Evolutionary conservation across 2,329 filamentous ascomycete species (phyloP).

Genomic region (Xylariaceae sp.): DNA sequence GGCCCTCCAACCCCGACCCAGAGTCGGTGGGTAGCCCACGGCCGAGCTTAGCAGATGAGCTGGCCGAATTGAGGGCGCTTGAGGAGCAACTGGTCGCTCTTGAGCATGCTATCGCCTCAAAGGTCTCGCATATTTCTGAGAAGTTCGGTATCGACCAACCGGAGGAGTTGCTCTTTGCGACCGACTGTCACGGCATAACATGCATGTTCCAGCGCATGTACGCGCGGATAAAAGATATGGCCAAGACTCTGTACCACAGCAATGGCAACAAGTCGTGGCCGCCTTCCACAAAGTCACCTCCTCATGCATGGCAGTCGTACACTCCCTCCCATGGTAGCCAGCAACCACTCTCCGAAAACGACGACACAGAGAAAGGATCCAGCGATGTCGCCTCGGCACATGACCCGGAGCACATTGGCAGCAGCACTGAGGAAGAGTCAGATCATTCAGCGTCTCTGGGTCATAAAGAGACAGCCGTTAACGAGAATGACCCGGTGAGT

Average conservation of each 20-base stretch:
- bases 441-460: conserved; percentile 1
- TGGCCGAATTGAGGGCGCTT: conserved; percentile 41
- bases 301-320: conserved; percentile 20
- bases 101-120: conserved; percentile 37
- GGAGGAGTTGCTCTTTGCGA: conserved; percentile 21
- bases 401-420: neutral
- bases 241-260: conserved; percentile 29
- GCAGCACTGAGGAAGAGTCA: neutral
- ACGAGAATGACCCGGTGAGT: too few species aligned
- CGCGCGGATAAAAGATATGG: conserved; percentile 34
- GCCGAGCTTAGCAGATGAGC: conserved; percentile 34
- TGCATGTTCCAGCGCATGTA: conserved; percentile 39
- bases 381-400: neutral
- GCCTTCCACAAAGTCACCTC: conserved; percentile 7
- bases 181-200: conserved; percentile 37
- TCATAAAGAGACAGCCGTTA: neutral
- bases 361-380: neutral
- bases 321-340: conserved; percentile 18
- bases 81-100: conserved; percentile 38
- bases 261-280: neutral
- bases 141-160: conserved; percentile 30
- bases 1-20: conserved; percentile 16
- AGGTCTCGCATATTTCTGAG: conserved; percentile 36
- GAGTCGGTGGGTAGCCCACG: neutral
- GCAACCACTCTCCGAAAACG: conserved; percentile 17